phyloP scores from a whole-genome alignment of 371 early-diverging fungal species.

The Mucor indicus region DNA sequence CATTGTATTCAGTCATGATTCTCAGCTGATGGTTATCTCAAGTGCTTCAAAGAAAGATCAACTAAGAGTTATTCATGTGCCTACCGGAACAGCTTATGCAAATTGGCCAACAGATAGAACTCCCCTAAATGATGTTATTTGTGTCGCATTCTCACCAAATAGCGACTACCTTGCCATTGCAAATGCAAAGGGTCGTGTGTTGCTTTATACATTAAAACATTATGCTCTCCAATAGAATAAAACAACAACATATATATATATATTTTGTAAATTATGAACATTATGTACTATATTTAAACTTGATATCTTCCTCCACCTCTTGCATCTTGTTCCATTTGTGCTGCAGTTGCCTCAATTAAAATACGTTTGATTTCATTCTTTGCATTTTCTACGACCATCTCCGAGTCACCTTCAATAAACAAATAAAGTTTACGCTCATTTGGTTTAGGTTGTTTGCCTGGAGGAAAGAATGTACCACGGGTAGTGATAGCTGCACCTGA shows the following conservation, averaged over 20 bases:
- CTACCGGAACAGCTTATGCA: slow-evolving; percentile 73
- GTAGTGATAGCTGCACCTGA: slow-evolving; percentile 95
- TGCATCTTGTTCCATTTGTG: slow-evolving; percentile 71
- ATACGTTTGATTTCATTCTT: slow-evolving; percentile 90
- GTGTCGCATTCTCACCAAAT: slow-evolving; percentile 80
- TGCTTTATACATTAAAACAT: slow-evolving; percentile 79
- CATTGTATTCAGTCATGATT: slow-evolving; percentile 79
- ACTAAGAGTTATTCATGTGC: slow-evolving; percentile 75
- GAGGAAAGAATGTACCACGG: slow-evolving; percentile 84
- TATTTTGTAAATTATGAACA: background rate
- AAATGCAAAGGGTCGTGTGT: slow-evolving; percentile 81
- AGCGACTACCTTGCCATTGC: slow-evolving; percentile 89
- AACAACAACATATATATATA: background rate
- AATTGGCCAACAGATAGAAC: slow-evolving; percentile 91
- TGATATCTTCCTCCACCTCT: slow-evolving; percentile 52
- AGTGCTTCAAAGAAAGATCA: slow-evolving; percentile 72
- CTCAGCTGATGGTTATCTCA: slow-evolving; percentile 77
- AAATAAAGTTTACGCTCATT: slow-evolving; percentile 90
- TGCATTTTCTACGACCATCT: slow-evolving; percentile 88
- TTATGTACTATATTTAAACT: slow-evolving; percentile 12
- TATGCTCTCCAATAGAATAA: slow-evolving; percentile 40
- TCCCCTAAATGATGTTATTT: slow-evolving; percentile 74
- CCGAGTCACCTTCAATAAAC: slow-evolving; percentile 92
- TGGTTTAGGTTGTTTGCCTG: slow-evolving; percentile 73
- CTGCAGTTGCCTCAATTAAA: slow-evolving; percentile 79